phyloP scores from a whole-genome alignment of 176 grass and related monocot species.

The Miscanthus lutarioriparius region DNA sequence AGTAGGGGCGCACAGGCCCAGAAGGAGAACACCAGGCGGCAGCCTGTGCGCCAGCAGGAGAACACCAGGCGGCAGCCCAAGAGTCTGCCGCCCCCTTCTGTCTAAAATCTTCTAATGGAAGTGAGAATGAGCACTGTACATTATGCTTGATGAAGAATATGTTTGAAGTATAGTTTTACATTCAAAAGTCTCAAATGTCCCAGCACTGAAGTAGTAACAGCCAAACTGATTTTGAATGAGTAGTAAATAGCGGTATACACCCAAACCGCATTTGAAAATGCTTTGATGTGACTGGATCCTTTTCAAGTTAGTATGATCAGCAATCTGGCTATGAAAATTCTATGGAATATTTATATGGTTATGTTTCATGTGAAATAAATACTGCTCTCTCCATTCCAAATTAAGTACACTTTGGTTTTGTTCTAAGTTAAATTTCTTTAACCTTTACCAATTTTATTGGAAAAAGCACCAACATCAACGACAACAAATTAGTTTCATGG shows the following conservation, averaged over 20 bases:
- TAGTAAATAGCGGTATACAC: background rate
- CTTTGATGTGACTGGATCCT: background rate
- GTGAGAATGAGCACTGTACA: background rate
- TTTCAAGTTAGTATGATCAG: slow-evolving; percentile 1
- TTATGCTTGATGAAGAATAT: background rate
- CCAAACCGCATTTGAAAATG: background rate
- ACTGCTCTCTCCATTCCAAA: background rate
- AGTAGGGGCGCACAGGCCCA: too few species aligned
- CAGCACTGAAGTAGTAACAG: background rate
- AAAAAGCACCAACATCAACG: too few species aligned
- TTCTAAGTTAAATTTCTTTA: too few species aligned
- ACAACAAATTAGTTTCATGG: too few species aligned
- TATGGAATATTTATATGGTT: slow-evolving; percentile 27
- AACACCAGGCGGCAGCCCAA: too few species aligned
- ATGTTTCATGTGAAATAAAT: slow-evolving; percentile 17
- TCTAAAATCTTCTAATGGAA: background rate
- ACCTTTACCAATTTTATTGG: too few species aligned
- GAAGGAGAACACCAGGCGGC: too few species aligned
- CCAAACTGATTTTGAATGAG: background rate
- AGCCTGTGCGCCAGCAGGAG: too few species aligned
- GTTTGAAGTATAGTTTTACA: background rate
- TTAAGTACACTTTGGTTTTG: too few species aligned
- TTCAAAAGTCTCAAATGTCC: background rate
- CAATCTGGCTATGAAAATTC: background rate
- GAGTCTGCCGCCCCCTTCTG: too few species aligned